These are phyloP conservation scores for Jacaranda copaia DNA, from an alignment of 257 asterid genomes.

Conservation along the genomic window DNA sequence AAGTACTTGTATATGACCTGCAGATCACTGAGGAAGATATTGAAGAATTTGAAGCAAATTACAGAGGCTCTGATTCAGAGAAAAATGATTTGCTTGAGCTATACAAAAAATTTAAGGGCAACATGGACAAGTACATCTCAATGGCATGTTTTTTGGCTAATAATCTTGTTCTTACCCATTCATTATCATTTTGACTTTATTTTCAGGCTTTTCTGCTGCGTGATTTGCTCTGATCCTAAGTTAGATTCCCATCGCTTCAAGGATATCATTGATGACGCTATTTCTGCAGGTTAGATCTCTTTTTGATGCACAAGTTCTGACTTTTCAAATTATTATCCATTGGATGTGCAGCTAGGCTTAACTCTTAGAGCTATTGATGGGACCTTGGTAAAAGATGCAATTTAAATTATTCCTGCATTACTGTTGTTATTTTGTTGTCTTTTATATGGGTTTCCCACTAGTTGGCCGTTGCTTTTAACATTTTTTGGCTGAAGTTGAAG, in stretches of 20 bases:
- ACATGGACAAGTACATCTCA: slow-evolving; percentile 72
- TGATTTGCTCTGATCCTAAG: slow-evolving; percentile 86
- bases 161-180: neutral
- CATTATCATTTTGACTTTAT: slow-evolving; percentile 12
- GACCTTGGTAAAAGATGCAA: neutral
- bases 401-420: neutral
- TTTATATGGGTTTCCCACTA: neutral
- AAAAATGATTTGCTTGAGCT: slow-evolving; percentile 82
- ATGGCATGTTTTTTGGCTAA: slow-evolving; percentile 3
- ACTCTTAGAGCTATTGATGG: neutral
- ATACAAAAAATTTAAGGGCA: slow-evolving; percentile 74
- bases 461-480: neutral
- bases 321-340: neutral
- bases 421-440: neutral
- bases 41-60: slow-evolving; percentile 89
- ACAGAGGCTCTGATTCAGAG: slow-evolving; percentile 91
- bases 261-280: slow-evolving; percentile 83
- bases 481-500: neutral
- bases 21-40: slow-evolving; percentile 91
- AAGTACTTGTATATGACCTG: slow-evolving; percentile 24
- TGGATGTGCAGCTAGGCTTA: neutral
- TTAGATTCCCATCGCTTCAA: slow-evolving; percentile 96
- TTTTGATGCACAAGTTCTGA: neutral
- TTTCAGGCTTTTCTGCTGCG: slow-evolving; percentile 88
- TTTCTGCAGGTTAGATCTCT: slow-evolving; percentile 62